phyloP scores from a whole-genome alignment of 768 basidiomycete genomes.

The Xerocomellus chrysenteron region DNA sequence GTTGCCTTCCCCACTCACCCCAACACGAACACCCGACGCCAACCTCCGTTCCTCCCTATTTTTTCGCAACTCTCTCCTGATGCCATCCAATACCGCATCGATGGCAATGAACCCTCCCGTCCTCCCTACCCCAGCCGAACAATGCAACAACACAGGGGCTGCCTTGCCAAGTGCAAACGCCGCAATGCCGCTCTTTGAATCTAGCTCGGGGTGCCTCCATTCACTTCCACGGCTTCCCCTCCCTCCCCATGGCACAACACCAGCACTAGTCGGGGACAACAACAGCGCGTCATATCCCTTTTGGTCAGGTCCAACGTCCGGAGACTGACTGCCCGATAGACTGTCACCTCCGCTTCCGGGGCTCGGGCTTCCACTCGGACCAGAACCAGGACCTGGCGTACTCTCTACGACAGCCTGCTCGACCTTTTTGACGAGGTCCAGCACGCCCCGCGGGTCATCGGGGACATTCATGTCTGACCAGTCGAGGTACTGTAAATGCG shows the following conservation, averaged over 20 bases:
- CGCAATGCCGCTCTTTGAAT: slow-evolving; percentile 55
- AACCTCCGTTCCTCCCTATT: slow-evolving; percentile 24
- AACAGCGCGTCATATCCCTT: slow-evolving; percentile 1
- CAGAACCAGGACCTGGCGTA: slow-evolving; percentile 30
- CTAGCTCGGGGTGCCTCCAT: slow-evolving; percentile 43
- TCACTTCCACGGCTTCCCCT: slow-evolving; percentile 15
- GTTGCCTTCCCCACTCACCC: background rate
- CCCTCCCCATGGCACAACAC: background rate
- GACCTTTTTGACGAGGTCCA: slow-evolving; percentile 75
- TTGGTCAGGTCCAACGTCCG: slow-evolving; percentile 7
- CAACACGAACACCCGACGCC: background rate
- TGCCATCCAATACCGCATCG: slow-evolving; percentile 78
- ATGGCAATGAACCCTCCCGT: slow-evolving; percentile 93
- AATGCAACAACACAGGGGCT: slow-evolving; percentile 76
- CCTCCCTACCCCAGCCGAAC: slow-evolving; percentile 92
- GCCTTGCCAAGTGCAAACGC: slow-evolving; percentile 45
- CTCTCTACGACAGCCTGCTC: slow-evolving; percentile 34
- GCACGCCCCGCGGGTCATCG: slow-evolving; percentile 70
- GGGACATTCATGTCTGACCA: slow-evolving; percentile 99
- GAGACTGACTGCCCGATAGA: slow-evolving; percentile 18
- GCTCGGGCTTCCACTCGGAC: slow-evolving; percentile 19
- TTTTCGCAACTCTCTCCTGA: slow-evolving; percentile 56
- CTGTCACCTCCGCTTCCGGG: slow-evolving; percentile 21
- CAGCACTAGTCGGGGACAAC: slow-evolving; percentile 21
- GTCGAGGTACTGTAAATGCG: slow-evolving; percentile 88